Evolutionary conservation across 192 early-diverging fungal species (phyloP).

Genomic region (Gamsiella multidivaricata): DNA sequence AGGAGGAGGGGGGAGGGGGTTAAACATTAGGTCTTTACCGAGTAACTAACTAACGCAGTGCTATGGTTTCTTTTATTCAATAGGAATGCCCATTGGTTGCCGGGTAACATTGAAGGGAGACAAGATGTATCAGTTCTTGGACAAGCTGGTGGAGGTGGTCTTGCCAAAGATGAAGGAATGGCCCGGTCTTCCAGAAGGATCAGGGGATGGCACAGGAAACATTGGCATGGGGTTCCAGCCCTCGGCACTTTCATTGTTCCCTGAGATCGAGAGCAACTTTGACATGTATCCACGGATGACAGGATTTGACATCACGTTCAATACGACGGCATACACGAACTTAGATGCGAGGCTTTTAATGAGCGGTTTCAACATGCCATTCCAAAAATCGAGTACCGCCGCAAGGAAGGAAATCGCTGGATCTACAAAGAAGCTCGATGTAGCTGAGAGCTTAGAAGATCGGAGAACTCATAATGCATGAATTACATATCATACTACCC

Average conservation of each 20-base stretch:
- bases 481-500: too few species aligned
- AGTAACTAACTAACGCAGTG: too few species aligned
- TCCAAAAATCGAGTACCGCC: constrained; percentile 57
- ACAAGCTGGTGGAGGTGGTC: constrained; percentile 95
- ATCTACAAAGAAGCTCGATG: too few species aligned
- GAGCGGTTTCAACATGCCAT: constrained; percentile 90
- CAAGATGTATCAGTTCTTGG: constrained; percentile 93
- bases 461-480: too few species aligned
- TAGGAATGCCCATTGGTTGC: constrained; percentile 89
- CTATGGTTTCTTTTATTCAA: too few species aligned
- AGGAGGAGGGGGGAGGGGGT: too few species aligned
- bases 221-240: constrained; percentile 87
- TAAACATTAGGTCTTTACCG: too few species aligned
- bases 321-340: constrained; percentile 84
- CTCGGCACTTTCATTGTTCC: constrained; percentile 89
- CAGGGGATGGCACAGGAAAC: constrained; percentile 86
- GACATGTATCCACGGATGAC: constrained; percentile 93
- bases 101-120: constrained; percentile 83
- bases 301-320: constrained; percentile 87
- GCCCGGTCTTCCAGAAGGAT: constrained; percentile 75
- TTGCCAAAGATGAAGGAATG: constrained; percentile 95
- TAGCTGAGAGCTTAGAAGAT: too few species aligned
- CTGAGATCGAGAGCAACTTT: constrained; percentile 96
- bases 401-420: constrained; percentile 3
- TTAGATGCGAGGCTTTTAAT: constrained; percentile 83